Base-by-base conservation (phyloP, 306 rosid species). In the Aeschynomene evenia region DNA sequence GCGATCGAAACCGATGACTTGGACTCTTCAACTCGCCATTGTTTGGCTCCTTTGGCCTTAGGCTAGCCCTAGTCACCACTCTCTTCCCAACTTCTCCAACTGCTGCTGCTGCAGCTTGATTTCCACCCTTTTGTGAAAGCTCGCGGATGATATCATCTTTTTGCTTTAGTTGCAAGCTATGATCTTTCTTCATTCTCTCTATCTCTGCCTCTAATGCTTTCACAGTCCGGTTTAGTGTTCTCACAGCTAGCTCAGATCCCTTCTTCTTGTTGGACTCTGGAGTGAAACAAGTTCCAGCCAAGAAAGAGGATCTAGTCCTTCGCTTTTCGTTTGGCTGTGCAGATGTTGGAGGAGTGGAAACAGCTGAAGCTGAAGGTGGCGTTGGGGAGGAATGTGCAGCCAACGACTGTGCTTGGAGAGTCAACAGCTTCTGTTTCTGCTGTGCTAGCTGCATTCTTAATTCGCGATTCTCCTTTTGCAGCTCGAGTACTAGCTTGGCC, bases 391-490 rank as follows among this genome's bases (percentile, higher is more conserved):
- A 72, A n/a, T 87, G 81, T 51, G 94, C 87, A 73, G 95, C 92
- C 58, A 90, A 76, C 52, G 87, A 76, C 42, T 88, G 92, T 68
- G 95, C 88, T 81, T 88, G 82, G 21, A 94, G 77, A 53, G 91
- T 79, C 42, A 84, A 58, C 24, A 90, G 59, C 78, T 90, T 94
- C 73, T 88, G 97, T 68, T 94, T 94, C 50, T 88, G 98, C 15
- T 67, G 74, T 33, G 89, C 92, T 80, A 94, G 64, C 67, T 94
- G 98, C 20, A 84, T 78, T 42, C 97, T 81, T 48, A 94, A 73
- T 45, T 94, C 97, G 0, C 90, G 87, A 52, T 94, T 94, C 82
- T 94, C 96, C 76, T 84, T 90, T 84, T 94, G 97, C 66, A 94
- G 74, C 78, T 87, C 97, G 29, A 84, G 84, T 59, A 94, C 71